Conservation (phyloP, 768 basidiomycete species). For the Tylopilus rubrobrunneus region DNA sequence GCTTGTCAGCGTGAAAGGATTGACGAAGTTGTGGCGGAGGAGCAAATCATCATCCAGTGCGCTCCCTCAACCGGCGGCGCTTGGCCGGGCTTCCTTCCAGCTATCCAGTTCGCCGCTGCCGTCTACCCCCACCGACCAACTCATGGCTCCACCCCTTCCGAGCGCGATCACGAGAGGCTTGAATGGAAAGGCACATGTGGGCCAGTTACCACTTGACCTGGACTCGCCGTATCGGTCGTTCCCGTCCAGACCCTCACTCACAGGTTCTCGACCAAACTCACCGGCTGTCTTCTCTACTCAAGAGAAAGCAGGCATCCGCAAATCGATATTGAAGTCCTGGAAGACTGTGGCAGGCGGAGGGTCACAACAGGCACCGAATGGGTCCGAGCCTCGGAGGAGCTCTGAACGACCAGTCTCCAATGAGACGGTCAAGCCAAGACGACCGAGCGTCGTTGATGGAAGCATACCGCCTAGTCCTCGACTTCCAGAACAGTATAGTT, state of each 20-base stretch:
- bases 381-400: slow-evolving; percentile 35
- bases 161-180: slow-evolving; percentile 5
- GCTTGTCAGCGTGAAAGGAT: slow-evolving; percentile 67
- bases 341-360: slow-evolving; percentile 43
- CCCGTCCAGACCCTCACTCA: slow-evolving; percentile 31
- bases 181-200: slow-evolving; percentile 32
- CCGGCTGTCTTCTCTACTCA: slow-evolving; percentile 24
- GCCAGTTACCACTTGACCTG: slow-evolving; percentile 66
- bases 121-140: slow-evolving; percentile 33
- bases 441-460: slow-evolving; percentile 46
- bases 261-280: slow-evolving; percentile 30
- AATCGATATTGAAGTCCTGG: slow-evolving; percentile 71
- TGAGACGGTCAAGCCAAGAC: slow-evolving; percentile 36
- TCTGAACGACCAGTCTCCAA: slow-evolving; percentile 36
- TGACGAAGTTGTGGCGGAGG: slow-evolving; percentile 78
- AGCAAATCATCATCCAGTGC: slow-evolving; percentile 46
- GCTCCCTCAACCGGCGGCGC: slow-evolving; percentile 32
- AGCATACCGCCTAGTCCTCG: slow-evolving; percentile 60
- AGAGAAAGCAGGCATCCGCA: slow-evolving; percentile 48
- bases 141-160: slow-evolving; percentile 27
- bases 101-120: slow-evolving; percentile 26
- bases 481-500: slow-evolving; percentile 49
- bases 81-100: slow-evolving; percentile 36
- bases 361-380: slow-evolving; percentile 26
- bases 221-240: slow-evolving; percentile 48